Percentiles rank a stretch among this genome's conserved stretches.
Conservation (phyloP, 1,284 basidiomycete genomes). For the Nidula niveotomentosa region DNA sequence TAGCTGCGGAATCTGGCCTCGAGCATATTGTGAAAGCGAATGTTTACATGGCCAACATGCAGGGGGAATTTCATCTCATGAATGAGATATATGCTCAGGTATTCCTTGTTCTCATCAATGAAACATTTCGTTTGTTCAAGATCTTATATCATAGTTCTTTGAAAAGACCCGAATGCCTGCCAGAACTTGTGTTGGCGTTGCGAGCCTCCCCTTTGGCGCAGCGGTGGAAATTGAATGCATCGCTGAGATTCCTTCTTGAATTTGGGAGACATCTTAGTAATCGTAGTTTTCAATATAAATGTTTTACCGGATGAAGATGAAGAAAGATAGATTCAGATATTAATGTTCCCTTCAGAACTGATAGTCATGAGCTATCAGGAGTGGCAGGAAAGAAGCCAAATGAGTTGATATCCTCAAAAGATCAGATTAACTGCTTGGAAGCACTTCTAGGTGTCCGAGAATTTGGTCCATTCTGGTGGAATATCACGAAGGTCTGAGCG, state of each 20-base stretch:
- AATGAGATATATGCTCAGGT: slow-evolving; percentile 53
- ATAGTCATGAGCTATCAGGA: too few relatives aligned
- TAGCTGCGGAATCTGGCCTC: slow-evolving; percentile 55
- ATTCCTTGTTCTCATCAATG: neutral
- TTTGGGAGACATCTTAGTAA: too few relatives aligned
- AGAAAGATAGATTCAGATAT: too few relatives aligned
- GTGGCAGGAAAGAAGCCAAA: too few relatives aligned
- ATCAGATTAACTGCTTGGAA: too few relatives aligned
- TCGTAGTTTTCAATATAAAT: too few relatives aligned
- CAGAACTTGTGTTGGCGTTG: neutral
- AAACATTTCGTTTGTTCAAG: neutral
- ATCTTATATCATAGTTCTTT: neutral
- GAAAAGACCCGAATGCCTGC: neutral
- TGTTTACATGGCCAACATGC: slow-evolving; percentile 52
- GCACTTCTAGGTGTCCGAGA: too few relatives aligned
- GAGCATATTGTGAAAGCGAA: slow-evolving; percentile 60
- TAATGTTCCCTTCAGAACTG: too few relatives aligned
- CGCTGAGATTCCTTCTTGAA: neutral
- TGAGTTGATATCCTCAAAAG: too few relatives aligned
- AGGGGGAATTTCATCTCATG: slow-evolving; percentile 45
- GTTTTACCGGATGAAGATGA: too few relatives aligned
- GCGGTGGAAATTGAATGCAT: neutral
- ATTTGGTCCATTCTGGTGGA: too few relatives aligned
- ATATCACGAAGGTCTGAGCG: too few relatives aligned
- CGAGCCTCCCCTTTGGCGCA: neutral